A percentile compares a stretch with the other conserved stretches of the same genome.
Conservation (phyloP, 768 basidiomycete genomes). For the Strobilomyces echinocephalus region DNA sequence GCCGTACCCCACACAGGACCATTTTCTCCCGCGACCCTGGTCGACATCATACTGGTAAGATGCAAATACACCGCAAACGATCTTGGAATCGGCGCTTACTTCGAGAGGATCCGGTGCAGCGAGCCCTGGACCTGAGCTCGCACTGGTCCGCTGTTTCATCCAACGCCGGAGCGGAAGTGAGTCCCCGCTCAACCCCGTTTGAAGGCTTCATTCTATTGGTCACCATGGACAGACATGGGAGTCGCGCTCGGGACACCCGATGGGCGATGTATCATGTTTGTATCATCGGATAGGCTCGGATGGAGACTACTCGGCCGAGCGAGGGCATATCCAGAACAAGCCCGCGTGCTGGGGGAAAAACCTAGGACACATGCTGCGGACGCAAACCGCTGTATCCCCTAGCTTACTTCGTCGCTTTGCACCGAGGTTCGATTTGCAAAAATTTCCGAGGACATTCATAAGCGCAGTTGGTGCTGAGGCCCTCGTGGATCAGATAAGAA, state of each 20-base stretch:
- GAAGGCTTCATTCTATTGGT: constrained; percentile 15
- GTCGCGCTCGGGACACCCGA: constrained; percentile 7
- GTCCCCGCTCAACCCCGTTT: constrained; percentile 7
- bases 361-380: constrained; percentile 37
- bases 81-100: constrained; percentile 49
- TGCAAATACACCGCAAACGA: constrained; percentile 57
- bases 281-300: constrained; percentile 25
- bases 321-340: constrained; percentile 28
- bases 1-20: constrained; percentile 39
- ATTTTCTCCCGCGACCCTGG: constrained; percentile 67
- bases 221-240: constrained; percentile 16
- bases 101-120: constrained; percentile 74
- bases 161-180: constrained; percentile 34
- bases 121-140: constrained; percentile 48
- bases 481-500: constrained; percentile 35
- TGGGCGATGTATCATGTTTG: constrained; percentile 7
- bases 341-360: constrained; percentile 39
- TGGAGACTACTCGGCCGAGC: constrained; percentile 18
- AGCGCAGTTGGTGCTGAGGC: constrained; percentile 29
- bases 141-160: constrained; percentile 53
- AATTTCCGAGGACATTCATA: constrained; percentile 34
- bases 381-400: constrained; percentile 50
- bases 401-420: constrained; percentile 37
- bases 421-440: constrained; percentile 29
- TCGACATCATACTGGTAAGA: constrained; percentile 61